phyloP scores from a whole-genome alignment of 371 early-diverging fungal genomes.

The Mortierella sp. region DNA sequence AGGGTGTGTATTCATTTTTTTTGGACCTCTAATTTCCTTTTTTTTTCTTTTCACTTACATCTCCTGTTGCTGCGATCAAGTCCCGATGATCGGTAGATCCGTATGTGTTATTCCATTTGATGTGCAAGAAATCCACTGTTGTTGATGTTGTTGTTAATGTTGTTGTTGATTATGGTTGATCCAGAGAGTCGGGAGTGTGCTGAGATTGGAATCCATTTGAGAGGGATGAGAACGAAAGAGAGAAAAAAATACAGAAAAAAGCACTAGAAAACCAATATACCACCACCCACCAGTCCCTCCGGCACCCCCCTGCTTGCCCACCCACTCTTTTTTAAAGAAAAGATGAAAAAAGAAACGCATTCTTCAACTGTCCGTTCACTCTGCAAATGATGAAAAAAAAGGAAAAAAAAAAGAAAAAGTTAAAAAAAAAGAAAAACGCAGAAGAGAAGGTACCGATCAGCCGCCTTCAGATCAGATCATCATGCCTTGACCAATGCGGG shows the following conservation, averaged over 20 bases:
- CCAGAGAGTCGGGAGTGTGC: background rate
- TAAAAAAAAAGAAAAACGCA: slow-evolving; percentile 1
- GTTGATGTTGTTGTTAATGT: background rate
- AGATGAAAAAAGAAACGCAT: background rate
- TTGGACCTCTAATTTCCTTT: too few relatives aligned
- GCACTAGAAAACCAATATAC: background rate
- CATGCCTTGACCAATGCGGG: slow-evolving; percentile 54
- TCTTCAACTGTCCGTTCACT: background rate
- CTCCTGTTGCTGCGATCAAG: too few relatives aligned
- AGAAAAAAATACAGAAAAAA: background rate
- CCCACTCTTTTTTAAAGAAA: background rate
- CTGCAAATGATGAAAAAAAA: background rate
- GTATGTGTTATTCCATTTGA: too few relatives aligned
- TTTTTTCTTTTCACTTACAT: too few relatives aligned
- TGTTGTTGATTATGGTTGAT: background rate
- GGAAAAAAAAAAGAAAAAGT: background rate
- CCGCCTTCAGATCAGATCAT: slow-evolving; percentile 30
- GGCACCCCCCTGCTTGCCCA: background rate
- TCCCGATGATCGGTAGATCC: too few relatives aligned
- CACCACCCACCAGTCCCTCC: background rate
- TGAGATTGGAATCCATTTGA: background rate
- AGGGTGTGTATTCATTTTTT: too few relatives aligned
- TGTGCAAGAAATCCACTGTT: background rate
- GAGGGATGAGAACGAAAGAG: background rate
- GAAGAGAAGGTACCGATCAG: background rate